Evolutionary conservation across 2,329 filamentous ascomycete genomes (phyloP), one percentile per base, ranked within the genome.

Genomic region (Aspergillus sp.): DNA sequence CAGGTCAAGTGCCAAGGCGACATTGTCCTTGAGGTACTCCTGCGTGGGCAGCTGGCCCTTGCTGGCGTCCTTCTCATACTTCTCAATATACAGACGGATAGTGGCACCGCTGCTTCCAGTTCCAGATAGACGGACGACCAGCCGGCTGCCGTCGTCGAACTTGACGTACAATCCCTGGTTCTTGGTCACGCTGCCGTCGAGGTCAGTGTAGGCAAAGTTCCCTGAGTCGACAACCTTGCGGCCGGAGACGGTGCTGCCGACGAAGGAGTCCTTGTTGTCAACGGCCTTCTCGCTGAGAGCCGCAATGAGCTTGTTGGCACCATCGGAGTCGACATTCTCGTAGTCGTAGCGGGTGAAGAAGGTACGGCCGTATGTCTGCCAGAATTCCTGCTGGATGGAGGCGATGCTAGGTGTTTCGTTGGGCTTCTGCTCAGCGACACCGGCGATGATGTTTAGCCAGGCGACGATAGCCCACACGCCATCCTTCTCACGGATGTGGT

Each of bases 311-410:
- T 96, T 93, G 80, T 89, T 90, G 62, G 95, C 95, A 41, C 90
- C 93, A 8, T 93, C 91, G 47, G 88, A 89, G 80, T 96, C 92
- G 64, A 96, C 92, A 66, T 96, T 86, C 80, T 99, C 95, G 79
- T 96, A 99, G 79, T 99, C 95, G 78, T 98, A 98, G 63, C 95
- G 91, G 43, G 95, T 99, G 85, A 99, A 99, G 83, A 98, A 99
- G 32, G 93, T 97, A 58, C 95, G 92, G 70, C 95, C 95, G 76
- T 99, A 99, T 56, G 86, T 90, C 70, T 85, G 85, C 95, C 95
- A 99, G 85, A 99, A 98, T 74, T 97, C 91, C 69, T 91, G 87
- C 80, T 99, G 95, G 74, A 99, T 97, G 76, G 93, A 89, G 71
- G 90, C 90, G 78, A 99, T 98, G 79, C 90, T 96, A 50, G 93